These are phyloP conservation scores for Rhodosporidiobolus sp. DNA, from an alignment of 768 basidiomycete genomes.

Conservation along the genomic window DNA sequence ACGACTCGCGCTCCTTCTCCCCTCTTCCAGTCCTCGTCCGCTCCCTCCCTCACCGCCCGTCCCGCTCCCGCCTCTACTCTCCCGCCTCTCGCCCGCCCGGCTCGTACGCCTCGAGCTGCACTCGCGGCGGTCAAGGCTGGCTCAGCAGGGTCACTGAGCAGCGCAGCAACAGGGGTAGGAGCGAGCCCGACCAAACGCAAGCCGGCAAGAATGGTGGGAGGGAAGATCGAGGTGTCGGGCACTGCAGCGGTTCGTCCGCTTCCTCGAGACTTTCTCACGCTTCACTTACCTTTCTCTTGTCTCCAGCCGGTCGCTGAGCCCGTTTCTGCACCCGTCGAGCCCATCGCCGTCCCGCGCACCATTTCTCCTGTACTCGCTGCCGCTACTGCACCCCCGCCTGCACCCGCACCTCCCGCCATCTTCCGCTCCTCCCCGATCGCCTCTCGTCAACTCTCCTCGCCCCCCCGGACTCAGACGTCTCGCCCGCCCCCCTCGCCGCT, in stretches of 20 bases:
- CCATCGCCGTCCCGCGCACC: not conserved
- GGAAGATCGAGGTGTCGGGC: not conserved
- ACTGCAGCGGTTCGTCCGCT: not conserved
- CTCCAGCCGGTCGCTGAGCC: too few relatives aligned
- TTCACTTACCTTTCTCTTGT: too few relatives aligned
- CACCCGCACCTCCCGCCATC: not conserved
- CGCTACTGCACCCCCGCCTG: not conserved
- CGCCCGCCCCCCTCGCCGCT: not conserved
- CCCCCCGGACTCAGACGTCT: not conserved
- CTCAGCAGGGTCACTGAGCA: not conserved
- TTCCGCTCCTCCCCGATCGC: not conserved
- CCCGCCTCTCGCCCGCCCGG: not conserved
- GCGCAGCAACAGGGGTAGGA: too few relatives aligned
- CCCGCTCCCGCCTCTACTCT: not conserved
- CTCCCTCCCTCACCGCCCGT: not conserved
- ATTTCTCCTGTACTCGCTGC: not conserved
- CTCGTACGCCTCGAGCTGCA: conserved; percentile 1
- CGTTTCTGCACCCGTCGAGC: not conserved
- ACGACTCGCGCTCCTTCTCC: not conserved
- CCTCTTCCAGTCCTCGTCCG: not conserved
- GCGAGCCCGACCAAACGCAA: not conserved
- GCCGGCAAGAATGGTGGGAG: not conserved
- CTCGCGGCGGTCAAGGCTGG: not conserved
- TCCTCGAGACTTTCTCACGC: too few relatives aligned
- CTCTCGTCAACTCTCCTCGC: conserved; percentile 1